A percentile compares a stretch with the other conserved stretches of the same genome.
These are phyloP conservation scores for Colletotrichum sp. DNA, from an alignment of 2,329 filamentous ascomycete species.

Conservation along the genomic window DNA sequence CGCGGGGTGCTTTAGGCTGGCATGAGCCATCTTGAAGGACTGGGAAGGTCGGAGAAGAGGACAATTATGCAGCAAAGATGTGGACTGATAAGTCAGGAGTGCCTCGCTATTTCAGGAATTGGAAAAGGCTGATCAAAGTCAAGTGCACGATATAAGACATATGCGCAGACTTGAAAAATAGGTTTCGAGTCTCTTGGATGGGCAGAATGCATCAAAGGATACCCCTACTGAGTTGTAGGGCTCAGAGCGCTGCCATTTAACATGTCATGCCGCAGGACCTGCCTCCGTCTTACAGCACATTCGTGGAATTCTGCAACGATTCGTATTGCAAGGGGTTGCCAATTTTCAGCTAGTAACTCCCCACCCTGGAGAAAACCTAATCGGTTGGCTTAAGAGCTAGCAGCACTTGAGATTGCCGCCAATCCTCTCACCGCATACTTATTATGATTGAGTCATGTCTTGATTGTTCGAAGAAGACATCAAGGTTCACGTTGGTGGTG, in stretches of 20 bases:
- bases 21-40: not conserved
- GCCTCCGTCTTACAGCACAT: not conserved
- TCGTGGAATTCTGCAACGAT: not conserved
- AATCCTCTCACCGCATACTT: not conserved
- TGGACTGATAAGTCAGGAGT: not conserved
- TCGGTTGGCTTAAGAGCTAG: not conserved
- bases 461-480: not conserved
- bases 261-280: not conserved
- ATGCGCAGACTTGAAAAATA: not conserved
- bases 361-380: not conserved
- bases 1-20: not conserved
- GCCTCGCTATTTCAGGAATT: not conserved
- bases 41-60: not conserved
- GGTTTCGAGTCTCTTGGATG: not conserved
- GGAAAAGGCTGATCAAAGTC: accelerated
- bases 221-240: accelerated
- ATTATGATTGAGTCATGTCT: not conserved
- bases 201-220: accelerated
- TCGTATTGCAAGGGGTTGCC: no score
- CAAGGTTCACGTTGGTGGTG: not conserved
- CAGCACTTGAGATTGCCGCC: not conserved
- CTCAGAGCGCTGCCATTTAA: not conserved
- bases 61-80: not conserved
- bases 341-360: not conserved
- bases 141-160: not conserved